Percentiles rank a stretch among this genome's conserved stretches.
phyloP scores from a whole-genome alignment of 331 rosid species.

The Prunus yedoensis region DNA sequence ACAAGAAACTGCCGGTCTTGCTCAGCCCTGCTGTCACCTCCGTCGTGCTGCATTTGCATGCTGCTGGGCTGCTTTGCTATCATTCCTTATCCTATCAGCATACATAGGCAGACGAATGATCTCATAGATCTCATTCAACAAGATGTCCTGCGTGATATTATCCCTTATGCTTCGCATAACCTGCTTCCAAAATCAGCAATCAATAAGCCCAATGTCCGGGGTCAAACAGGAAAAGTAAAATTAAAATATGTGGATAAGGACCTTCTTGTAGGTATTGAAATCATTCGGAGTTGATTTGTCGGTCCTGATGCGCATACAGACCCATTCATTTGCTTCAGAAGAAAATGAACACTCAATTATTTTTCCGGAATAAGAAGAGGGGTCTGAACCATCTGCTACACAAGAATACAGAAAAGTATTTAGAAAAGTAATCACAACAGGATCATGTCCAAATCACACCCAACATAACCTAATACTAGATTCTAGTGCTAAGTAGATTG shows the following conservation, averaged over 20 bases:
- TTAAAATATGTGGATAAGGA: constrained; percentile 14
- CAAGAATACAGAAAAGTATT: neutral
- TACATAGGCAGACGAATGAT: constrained; percentile 92
- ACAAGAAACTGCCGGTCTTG: constrained; percentile 6
- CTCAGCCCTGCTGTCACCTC: constrained; percentile 41
- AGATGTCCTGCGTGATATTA: constrained; percentile 74
- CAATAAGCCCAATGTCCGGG: neutral
- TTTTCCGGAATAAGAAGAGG: constrained; percentile 62
- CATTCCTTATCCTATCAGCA: constrained; percentile 81
- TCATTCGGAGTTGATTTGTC: constrained; percentile 96
- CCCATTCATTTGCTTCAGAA: constrained; percentile 62
- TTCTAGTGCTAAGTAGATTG: neutral
- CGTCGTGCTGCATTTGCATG: constrained; percentile 58
- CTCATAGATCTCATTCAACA: constrained; percentile 80
- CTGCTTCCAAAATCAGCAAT: constrained; percentile 37
- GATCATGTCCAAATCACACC: neutral
- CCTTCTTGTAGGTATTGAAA: constrained; percentile 79
- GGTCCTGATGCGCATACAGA: constrained; percentile 61
- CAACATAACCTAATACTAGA: neutral
- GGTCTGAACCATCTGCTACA: constrained; percentile 67
- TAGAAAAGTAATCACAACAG: neutral
- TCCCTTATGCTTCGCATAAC: constrained; percentile 90
- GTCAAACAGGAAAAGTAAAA: constrained; percentile 1
- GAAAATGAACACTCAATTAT: constrained; percentile 84
- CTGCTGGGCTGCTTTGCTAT: constrained; percentile 78